Percentiles rank a stretch among this genome's conserved stretches.
Conservation (phyloP, 805 yeast species). For the Debaryomyces tyrocola region DNA sequence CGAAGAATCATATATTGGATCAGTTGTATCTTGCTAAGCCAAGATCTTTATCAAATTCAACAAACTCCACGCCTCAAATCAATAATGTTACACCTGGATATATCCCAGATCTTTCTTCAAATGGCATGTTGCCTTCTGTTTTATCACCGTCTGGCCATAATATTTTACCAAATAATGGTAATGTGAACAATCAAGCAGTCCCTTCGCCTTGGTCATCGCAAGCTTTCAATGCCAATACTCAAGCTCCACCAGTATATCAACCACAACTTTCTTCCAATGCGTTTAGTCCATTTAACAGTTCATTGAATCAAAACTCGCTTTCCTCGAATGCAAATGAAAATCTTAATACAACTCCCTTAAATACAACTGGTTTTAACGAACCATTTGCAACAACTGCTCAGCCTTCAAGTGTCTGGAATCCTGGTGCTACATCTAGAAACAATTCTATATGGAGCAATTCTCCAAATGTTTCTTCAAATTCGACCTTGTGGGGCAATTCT, state of each 20-base stretch:
- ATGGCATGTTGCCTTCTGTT: constrained; percentile 5
- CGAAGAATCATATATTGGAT: constrained; percentile 27
- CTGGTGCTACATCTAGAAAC: constrained; percentile 17
- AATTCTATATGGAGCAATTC: constrained; percentile 33
- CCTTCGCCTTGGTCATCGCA: neutral
- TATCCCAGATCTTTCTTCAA: neutral
- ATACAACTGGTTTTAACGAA: constrained; percentile 4
- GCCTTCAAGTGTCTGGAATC: constrained; percentile 12
- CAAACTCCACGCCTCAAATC: constrained; percentile 1
- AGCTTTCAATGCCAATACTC: neutral
- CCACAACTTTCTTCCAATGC: neutral
- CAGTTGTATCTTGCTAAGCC: constrained; percentile 38
- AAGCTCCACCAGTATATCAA: constrained; percentile 1
- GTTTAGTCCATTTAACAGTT: constrained; percentile 5
- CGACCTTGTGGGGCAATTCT: constrained; percentile 7
- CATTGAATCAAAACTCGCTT: neutral
- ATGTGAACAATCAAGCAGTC: neutral
- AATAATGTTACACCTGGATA: constrained; percentile 5
- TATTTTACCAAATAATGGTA: constrained; percentile 2
- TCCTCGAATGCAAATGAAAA: neutral
- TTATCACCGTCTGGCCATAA: constrained; percentile 3
- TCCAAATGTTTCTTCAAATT: constrained; percentile 5
- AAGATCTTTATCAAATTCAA: constrained; percentile 8
- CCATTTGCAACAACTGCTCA: constrained; percentile 2
- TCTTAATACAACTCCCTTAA: neutral